phyloP scores from a whole-genome alignment of 129 eudicot genomes.

The Helichrysum umbraculigerum region DNA sequence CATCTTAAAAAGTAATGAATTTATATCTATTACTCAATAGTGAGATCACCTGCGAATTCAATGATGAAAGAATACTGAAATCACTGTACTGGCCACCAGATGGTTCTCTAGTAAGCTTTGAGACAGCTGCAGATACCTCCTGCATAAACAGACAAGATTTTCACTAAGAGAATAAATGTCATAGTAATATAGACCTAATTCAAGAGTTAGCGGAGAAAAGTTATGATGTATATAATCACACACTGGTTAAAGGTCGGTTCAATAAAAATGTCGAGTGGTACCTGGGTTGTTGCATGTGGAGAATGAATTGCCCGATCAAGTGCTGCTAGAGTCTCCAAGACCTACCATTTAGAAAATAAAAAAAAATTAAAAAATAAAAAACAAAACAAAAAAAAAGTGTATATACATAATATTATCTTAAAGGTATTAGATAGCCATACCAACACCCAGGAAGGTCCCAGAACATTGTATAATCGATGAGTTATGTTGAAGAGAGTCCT shows the following conservation, averaged over 20 bases:
- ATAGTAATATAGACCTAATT: background rate
- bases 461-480: conserved; percentile 86
- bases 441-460: conserved; percentile 99
- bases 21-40: conserved; percentile 7
- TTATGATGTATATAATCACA: background rate
- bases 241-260: background rate
- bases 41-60: conserved; percentile 79
- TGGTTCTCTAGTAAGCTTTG: conserved; percentile 80
- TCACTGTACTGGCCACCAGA: conserved; percentile 93
- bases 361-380: background rate
- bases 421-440: conserved; percentile 39
- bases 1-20: background rate
- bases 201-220: background rate
- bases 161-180: conserved; percentile 1
- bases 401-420: too few species aligned
- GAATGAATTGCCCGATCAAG: conserved; percentile 94
- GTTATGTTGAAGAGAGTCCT: conserved; percentile 98
- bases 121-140: conserved; percentile 83
- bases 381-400: too few species aligned
- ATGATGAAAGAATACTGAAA: conserved; percentile 84
- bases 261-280: conserved; percentile 20
- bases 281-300: conserved; percentile 99
- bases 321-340: conserved; percentile 94
- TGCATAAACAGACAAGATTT: conserved; percentile 16
- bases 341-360: conserved; percentile 46